A percentile compares a stretch with the other conserved stretches of the same genome.
Conservation (phyloP, 2,329 filamentous ascomycete genomes). For the Ceratocystis variospora region DNA sequence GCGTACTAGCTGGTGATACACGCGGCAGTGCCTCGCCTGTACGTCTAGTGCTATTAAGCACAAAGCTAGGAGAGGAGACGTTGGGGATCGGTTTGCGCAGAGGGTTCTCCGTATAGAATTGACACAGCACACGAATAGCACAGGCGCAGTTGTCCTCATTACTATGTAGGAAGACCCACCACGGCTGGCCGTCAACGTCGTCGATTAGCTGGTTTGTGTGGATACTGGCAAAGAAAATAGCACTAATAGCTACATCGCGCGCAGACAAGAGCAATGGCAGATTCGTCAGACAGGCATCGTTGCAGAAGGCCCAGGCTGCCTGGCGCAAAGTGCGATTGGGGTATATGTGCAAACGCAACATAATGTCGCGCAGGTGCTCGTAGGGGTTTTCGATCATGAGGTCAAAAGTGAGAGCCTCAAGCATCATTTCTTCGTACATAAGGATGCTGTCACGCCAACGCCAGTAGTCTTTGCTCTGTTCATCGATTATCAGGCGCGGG, state of each 20-base stretch:
- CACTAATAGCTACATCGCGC: slow-evolving; percentile 67
- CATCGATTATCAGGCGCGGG: slow-evolving; percentile 74
- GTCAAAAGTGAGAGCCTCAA: slow-evolving; percentile 89
- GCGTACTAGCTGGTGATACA: slow-evolving; percentile 28
- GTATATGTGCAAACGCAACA: slow-evolving; percentile 57
- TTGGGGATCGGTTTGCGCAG: slow-evolving; percentile 42
- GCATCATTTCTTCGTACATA: slow-evolving; percentile 79
- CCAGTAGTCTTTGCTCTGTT: slow-evolving; percentile 98
- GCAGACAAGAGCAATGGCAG: slow-evolving; percentile 71
- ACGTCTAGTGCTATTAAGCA: slow-evolving; percentile 42
- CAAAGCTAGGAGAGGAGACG: slow-evolving; percentile 39
- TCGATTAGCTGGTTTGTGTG: slow-evolving; percentile 63
- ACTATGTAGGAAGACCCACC: slow-evolving; percentile 74
- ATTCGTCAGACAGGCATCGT: slow-evolving; percentile 73
- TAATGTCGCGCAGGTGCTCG: slow-evolving; percentile 65
- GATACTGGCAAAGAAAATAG: slow-evolving; percentile 74
- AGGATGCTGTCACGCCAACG: slow-evolving; percentile 91
- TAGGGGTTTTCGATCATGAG: slow-evolving; percentile 83
- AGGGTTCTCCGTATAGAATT: slow-evolving; percentile 52
- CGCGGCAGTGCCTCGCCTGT: slow-evolving; percentile 7
- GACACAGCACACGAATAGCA: slow-evolving; percentile 64
- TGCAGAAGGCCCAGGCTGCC: slow-evolving; percentile 84
- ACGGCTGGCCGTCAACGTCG: slow-evolving; percentile 60
- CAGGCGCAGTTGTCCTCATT: slow-evolving; percentile 54
- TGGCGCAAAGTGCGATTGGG: slow-evolving; percentile 74